Evolutionary conservation across 176 grass and related monocot species (phyloP).

Genomic region (Hsuehochloa calcarea): DNA sequence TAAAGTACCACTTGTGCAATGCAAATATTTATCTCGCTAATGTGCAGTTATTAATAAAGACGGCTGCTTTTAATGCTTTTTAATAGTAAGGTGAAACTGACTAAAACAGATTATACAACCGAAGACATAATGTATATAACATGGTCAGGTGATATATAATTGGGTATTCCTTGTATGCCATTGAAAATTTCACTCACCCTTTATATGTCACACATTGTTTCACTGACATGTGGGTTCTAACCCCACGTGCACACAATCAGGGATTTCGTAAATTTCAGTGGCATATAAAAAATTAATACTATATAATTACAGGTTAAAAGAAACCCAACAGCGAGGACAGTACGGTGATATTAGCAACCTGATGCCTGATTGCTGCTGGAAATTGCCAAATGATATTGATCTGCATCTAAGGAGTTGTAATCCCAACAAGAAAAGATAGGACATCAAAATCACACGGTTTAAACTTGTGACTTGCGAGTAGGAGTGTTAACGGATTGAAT

Average conservation of each 20-base stretch:
- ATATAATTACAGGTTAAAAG: neutral
- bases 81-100: neutral
- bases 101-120: neutral
- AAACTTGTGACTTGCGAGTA: neutral
- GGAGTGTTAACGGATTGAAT: too few species aligned
- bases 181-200: too few species aligned
- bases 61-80: neutral
- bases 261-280: too few species aligned
- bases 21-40: neutral
- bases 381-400: neutral
- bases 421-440: neutral
- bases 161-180: too few species aligned
- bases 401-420: neutral
- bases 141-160: neutral
- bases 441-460: neutral
- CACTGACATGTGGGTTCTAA: too few species aligned
- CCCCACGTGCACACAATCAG: too few species aligned
- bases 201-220: too few species aligned
- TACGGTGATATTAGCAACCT: neutral
- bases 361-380: neutral
- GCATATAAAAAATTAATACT: too few species aligned
- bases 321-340: neutral
- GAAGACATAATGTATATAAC: neutral
- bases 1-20: conserved; percentile 28
- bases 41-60: neutral